Conservation (phyloP, 116 monocot genomes). For the Trichopus zeylanicus region DNA sequence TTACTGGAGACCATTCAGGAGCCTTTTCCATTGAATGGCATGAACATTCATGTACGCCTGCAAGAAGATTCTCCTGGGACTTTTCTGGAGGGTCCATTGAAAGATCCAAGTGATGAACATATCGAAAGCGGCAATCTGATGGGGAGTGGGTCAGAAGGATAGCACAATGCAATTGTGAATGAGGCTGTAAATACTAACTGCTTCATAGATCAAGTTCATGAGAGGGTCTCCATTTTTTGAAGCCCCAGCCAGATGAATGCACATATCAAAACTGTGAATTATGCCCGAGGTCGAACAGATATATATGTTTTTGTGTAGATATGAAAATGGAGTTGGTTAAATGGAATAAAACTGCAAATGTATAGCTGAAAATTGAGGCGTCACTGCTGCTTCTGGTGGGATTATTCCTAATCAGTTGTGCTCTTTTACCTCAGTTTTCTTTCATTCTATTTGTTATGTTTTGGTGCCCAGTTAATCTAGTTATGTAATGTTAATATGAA, state of each 20-base stretch:
- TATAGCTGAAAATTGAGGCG: not conserved
- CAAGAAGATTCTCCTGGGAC: constrained; percentile 15
- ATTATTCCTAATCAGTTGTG: too few species aligned
- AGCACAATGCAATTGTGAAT: not conserved
- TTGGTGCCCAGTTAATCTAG: not conserved
- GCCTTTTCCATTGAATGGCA: constrained; percentile 22
- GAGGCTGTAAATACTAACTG: constrained; percentile 1
- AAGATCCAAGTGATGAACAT: not conserved
- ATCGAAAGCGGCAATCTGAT: not conserved
- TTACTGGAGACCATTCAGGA: constrained; percentile 27
- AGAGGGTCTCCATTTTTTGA: not conserved
- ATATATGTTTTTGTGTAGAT: not conserved
- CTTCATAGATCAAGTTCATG: not conserved
- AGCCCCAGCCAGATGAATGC: not conserved
- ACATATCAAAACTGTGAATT: not conserved
- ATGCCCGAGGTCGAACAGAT: not conserved
- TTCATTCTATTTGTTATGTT: too few species aligned
- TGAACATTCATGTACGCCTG: constrained; percentile 14
- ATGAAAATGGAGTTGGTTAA: not conserved
- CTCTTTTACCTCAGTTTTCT: too few species aligned
- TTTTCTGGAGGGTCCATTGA: too few species aligned
- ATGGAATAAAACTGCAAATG: not conserved
- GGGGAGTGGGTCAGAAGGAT: not conserved
- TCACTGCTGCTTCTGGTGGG: not conserved
- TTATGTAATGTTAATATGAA: not conserved